Evolutionary conservation across 2,329 filamentous ascomycete genomes (phyloP), one percentile per base, ranked within the genome.

Genomic region (Fusarium caatingaense): DNA sequence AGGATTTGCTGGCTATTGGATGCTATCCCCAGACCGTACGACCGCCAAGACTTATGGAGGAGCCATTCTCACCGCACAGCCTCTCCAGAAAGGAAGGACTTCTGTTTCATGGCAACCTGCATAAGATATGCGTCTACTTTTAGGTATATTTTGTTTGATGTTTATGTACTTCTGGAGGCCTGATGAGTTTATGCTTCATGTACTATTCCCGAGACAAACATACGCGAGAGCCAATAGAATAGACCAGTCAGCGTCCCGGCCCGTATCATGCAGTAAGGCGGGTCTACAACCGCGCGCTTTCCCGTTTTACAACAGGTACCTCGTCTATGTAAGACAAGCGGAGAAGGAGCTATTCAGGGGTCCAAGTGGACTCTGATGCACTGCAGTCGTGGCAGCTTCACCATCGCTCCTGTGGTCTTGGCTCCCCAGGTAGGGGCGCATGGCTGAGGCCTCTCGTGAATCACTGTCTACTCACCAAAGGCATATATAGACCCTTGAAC

Each of bases 321-420:
- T 50, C 21, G 27, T 40, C 46, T 25, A 40, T 51, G 20, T 50
- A 25, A 51, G 23, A 34, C 18, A 51, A 27, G 41, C 42, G 32
- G 25, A 44, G 21, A 57, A 18, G 23, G 32, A 34, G 18, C 34
- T 47, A 57, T 21, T 56, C 57, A 60, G 42, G 57, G 58, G 40
- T 28, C 45, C 51, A 34, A 53, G 65, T 66, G 61, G 66, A 30
- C 46, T 56, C 42, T 61, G 51, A 51, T 70, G 67, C 48, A 60
- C 37, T 68, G 56, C 47, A 64, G 30, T 72, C 69, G 69, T 72
- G 69, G 70, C 69, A 68, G 34, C 69, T 66, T 56, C 47, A 66
- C 25, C 37, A 25, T 57, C 53, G 46, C 30, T 46, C 51, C 34
- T 48, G 56, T 50, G 30, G 34, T 37, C 34, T 37, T 37, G 34